phyloP scores from a whole-genome alignment of 805 yeast species.

The Metschnikowia picachoensis region DNA sequence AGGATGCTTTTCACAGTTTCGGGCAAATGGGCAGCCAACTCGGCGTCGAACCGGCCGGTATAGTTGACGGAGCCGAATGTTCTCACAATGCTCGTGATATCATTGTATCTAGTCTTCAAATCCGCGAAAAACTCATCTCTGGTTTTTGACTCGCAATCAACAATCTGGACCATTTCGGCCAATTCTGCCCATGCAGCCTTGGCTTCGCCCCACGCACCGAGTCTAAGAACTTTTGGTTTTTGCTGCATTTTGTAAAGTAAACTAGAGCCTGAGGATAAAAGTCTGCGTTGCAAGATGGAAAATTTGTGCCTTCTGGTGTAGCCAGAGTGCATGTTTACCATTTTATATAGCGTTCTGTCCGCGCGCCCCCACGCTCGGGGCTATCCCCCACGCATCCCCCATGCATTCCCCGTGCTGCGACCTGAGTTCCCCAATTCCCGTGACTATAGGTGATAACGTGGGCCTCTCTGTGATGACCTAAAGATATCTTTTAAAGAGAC shows the following conservation, averaged over 20 bases:
- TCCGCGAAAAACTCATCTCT: slow-evolving; percentile 42
- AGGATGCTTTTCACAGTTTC: slow-evolving; percentile 46
- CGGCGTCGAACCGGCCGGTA: slow-evolving; percentile 67
- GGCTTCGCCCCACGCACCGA: slow-evolving; percentile 16
- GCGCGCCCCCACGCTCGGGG: neutral
- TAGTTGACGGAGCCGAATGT: slow-evolving; percentile 48
- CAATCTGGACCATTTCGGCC: slow-evolving; percentile 29
- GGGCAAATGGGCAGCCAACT: slow-evolving; percentile 54
- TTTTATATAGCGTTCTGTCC: too few species aligned
- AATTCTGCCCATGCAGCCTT: slow-evolving; percentile 14
- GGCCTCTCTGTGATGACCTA: too few species aligned
- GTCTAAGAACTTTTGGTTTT: slow-evolving; percentile 18
- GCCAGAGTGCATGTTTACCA: too few species aligned
- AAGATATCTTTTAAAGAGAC: too few species aligned
- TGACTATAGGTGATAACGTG: too few species aligned
- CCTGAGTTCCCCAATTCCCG: neutral
- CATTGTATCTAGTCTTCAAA: slow-evolving; percentile 42
- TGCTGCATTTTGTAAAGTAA: slow-evolving; percentile 4
- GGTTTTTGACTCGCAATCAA: slow-evolving; percentile 31
- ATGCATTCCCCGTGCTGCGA: neutral
- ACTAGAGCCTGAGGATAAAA: neutral
- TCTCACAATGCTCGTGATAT: slow-evolving; percentile 43
- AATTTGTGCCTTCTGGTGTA: neutral
- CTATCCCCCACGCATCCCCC: neutral
- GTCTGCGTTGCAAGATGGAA: neutral